Percentiles rank a stretch among this genome's conserved stretches.
These are phyloP conservation scores for Cephalotrichum gorgonifer DNA, from an alignment of 2,329 filamentous ascomycete genomes.

Conservation along the genomic window DNA sequence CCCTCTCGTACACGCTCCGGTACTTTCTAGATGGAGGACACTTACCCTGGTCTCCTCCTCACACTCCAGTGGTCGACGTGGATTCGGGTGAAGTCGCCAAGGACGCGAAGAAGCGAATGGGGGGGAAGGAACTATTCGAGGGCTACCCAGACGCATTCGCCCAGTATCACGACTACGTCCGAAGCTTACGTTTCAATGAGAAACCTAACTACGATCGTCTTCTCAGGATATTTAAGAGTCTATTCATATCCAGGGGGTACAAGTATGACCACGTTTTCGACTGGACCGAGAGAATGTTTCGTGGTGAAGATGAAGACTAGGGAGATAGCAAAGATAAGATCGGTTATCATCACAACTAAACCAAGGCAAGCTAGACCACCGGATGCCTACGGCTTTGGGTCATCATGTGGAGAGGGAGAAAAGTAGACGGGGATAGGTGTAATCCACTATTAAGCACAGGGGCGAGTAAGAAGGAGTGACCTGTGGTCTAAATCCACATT, in stretches of 20 bases:
- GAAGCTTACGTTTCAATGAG: background rate
- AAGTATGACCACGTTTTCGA: slow-evolving; percentile 70
- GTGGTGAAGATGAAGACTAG: too few relatives aligned
- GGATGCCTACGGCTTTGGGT: too few relatives aligned
- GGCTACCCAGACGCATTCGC: background rate
- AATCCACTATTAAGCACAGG: too few relatives aligned
- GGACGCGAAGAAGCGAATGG: background rate
- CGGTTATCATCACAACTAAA: too few relatives aligned
- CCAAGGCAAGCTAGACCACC: too few relatives aligned
- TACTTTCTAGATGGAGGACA: slow-evolving; percentile 5
- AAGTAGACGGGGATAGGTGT: too few relatives aligned
- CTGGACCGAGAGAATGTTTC: slow-evolving; percentile 42
- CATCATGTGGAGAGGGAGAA: too few relatives aligned
- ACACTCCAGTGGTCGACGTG: too few relatives aligned
- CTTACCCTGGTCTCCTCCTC: slow-evolving; percentile 8
- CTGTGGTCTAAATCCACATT: too few relatives aligned
- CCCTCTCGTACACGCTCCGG: slow-evolving; percentile 8
- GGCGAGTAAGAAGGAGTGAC: too few relatives aligned
- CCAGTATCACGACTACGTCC: background rate
- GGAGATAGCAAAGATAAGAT: too few relatives aligned
- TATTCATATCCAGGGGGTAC: background rate
- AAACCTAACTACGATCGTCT: slow-evolving; percentile 51
- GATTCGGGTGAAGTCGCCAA: background rate
- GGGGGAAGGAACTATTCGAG: background rate
- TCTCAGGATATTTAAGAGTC: slow-evolving; percentile 56